Base-by-base conservation (phyloP, 495 filamentous ascomycete genomes). In the Delitschia confertaspora region DNA sequence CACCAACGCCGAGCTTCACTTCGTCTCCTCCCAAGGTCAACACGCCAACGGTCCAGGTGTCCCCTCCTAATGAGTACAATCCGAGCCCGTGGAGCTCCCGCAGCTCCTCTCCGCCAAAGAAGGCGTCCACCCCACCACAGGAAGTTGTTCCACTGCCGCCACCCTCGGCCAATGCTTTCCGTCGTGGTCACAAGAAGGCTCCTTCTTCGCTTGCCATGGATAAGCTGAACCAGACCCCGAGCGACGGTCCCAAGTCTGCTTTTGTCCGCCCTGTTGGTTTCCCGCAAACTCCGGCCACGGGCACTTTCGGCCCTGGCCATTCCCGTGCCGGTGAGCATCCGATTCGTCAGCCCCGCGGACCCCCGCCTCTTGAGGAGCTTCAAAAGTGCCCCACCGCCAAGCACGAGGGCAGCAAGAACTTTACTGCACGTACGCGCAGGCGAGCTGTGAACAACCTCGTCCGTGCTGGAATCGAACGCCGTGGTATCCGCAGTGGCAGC, bases 381-480 rank as follows among this genome's bases (percentile, higher is more conserved):
- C 73, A 80, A 47, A 77, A 80, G 19, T 88, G 87, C 64, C 91
- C 91, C 4, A 99, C 91, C 3, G 80, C 85, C 33, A 94, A 88
- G 65, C 80, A 91, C 50, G 89, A 95, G 57, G 91, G 93, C 25
- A 95, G 89, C 77, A 93, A 95, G 74, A 99, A 99, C 67, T 99
- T 99, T 64, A 81, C 85, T 14, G 81, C 86, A 23, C 89, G 89
- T 49, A 88, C 91, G 56, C 88, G 91, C 35, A 88, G 89, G 48
- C 83, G 82, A 54, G 93, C 93, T 11, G 78, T 98, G 32, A 80
- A 83, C 67, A 94, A 85, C 56, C 72, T 98, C 34, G 83, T 95
- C 36, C 84, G 85, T 51, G 88, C 88, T 43, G 87, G 89, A 13
- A 75, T 87, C 46, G 86, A 91, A 61, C 83, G 91, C 41, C 85